A percentile compares a stretch with the other conserved stretches of the same genome.
These are phyloP conservation scores for Colletotrichum gigasporum DNA, from an alignment of 2,329 filamentous ascomycete species.

Conservation along the genomic window DNA sequence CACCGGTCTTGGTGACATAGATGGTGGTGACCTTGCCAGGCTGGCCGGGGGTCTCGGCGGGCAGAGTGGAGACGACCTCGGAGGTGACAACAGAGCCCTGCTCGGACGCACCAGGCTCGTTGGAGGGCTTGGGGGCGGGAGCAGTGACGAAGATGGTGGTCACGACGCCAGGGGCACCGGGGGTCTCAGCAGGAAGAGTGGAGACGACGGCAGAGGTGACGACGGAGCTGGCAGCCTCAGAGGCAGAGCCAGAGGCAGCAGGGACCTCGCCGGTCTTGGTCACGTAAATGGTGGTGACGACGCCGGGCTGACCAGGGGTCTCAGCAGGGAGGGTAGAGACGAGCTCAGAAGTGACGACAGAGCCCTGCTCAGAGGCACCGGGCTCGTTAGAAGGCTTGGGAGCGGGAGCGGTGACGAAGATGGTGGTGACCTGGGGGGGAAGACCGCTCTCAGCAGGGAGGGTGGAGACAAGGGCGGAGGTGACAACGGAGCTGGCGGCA, in stretches of 20 bases:
- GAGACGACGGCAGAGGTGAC: constrained; percentile 14
- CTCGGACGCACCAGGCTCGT: neutral
- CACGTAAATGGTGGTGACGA: constrained; percentile 10
- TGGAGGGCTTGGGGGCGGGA: neutral
- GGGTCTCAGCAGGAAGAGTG: constrained; percentile 19
- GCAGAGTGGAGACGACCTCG: neutral
- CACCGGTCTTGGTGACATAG: neutral
- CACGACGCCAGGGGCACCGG: neutral
- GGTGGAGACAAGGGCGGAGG: constrained; percentile 4
- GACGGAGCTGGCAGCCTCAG: neutral
- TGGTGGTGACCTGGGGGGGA: neutral
- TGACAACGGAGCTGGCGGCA: neutral
- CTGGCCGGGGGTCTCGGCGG: neutral
- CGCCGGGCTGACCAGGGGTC: neutral
- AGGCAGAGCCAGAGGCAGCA: neutral
- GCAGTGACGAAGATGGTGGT: constrained; percentile 13
- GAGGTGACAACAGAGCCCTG: neutral
- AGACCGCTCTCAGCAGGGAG: neutral
- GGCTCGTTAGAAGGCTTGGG: too few species aligned
- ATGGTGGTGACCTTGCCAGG: neutral
- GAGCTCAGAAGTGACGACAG: constrained; percentile 6
- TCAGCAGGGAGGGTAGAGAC: constrained; percentile 16
- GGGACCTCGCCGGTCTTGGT: constrained; percentile 5
- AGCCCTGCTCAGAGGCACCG: neutral
- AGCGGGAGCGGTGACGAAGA: constrained; percentile 10